phyloP scores from a whole-genome alignment of 2,329 filamentous ascomycete species.

The Diaporthe sp. region DNA sequence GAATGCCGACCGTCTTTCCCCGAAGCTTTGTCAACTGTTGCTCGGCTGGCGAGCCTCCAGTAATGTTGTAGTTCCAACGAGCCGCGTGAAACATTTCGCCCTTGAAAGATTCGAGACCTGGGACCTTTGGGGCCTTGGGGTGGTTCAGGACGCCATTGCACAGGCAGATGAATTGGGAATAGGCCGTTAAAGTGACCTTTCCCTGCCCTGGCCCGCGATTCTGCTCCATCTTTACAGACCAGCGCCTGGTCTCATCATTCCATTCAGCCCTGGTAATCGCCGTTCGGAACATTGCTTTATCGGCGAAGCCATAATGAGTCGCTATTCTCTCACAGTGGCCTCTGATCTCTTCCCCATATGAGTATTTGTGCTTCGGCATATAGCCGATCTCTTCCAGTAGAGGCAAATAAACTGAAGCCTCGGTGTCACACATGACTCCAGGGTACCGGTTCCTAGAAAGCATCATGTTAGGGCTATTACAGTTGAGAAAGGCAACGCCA shows the following conservation, averaged over 20 bases:
- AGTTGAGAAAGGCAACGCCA: too few species aligned
- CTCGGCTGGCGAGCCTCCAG: conserved; percentile 55
- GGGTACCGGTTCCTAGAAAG: conserved; percentile 57
- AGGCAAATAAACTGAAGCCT: conserved; percentile 71
- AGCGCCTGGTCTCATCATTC: conserved; percentile 51
- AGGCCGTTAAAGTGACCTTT: conserved; percentile 48
- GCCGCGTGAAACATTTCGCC: conserved; percentile 60
- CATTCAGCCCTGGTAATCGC: conserved; percentile 53
- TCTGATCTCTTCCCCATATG: conserved; percentile 54
- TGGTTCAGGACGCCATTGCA: conserved; percentile 54
- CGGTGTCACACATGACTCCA: conserved; percentile 67
- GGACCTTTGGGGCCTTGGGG: conserved; percentile 58
- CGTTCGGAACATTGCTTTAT: conserved; percentile 61
- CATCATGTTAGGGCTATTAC: neutral
- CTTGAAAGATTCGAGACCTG: conserved; percentile 55
- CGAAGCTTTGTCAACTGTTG: conserved; percentile 58
- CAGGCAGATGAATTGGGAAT: conserved; percentile 54
- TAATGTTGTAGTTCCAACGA: conserved; percentile 58
- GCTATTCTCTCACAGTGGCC: conserved; percentile 59
- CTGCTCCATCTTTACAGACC: conserved; percentile 41
- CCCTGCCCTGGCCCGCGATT: conserved; percentile 39
- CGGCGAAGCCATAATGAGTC: conserved; percentile 57
- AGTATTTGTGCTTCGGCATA: conserved; percentile 63
- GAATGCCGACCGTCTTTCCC: conserved; percentile 60
- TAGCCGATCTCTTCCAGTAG: conserved; percentile 71